Evolutionary conservation across 805 yeast genomes (phyloP), one percentile per base, ranked within the genome.

Genomic region (Yarrowia sp.): DNA sequence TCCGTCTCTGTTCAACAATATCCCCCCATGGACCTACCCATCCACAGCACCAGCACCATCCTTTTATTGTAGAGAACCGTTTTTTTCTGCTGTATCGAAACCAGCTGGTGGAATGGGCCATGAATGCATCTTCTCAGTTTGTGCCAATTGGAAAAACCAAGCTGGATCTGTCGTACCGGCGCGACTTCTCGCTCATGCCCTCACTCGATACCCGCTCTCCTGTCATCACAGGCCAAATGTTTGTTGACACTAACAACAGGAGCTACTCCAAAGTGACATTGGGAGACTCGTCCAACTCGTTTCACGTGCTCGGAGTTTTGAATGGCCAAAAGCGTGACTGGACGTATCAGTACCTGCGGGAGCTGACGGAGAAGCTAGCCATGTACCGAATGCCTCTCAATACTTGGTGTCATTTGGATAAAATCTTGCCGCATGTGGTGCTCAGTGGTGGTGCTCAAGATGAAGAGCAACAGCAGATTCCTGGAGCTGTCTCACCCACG

Each of bases 61-160:
- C 58, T n/a, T 33, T 51, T 24, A 33, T 51, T 5, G 58, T 51
- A 16, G 41, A 51, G 1, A 51, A 51, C 58, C 58, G 58, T 16
- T 51, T 51, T 32, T 51, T 51, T 22, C 14, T 51, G 58, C 58
- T 51, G 58, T 51, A 51, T 10, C 58, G 58, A 2, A 51, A 51
- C 58, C 58, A 51, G 32, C 58, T 51, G 5, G 58, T 51, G 11
- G 58, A 51, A 26, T 51, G 58, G 58, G 58, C 58, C 41, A 51
- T 51, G 58, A 35, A 51, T 17, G 41, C 30, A 14, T 33, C 40
- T 9, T 33, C 58, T 5, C 40, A 33, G 32, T 51, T 51, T 33
- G 58, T 32, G 30, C 41, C 58, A 16, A 35, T 51, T 8, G 58
- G 58, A 4, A 51, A 51, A 22, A 51, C 58, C 30, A 21, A 10